A percentile compares a stretch with the other conserved stretches of the same genome.
Conservation (phyloP, 768 basidiomycete species). For the Leccinum imitatum region DNA sequence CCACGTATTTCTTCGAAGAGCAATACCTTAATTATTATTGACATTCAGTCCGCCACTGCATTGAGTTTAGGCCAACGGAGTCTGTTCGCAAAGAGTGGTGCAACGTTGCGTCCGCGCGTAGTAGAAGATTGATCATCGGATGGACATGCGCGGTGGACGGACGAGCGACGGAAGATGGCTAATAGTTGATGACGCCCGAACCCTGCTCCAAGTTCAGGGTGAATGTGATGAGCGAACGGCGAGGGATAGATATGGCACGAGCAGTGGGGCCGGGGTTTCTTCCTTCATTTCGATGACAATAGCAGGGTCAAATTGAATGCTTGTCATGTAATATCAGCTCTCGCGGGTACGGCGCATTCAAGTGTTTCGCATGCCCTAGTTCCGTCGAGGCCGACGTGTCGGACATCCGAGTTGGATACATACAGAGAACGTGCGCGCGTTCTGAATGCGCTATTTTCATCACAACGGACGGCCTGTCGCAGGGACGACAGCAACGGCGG, state of each 20-base stretch:
- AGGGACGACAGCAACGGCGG: background rate
- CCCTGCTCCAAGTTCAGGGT: conserved; percentile 17
- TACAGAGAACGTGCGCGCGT: background rate
- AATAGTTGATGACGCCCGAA: conserved; percentile 3
- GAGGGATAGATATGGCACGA: conserved; percentile 8
- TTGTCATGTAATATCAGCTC: conserved; percentile 1
- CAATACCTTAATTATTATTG: background rate
- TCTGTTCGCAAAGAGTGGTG: conserved; percentile 12
- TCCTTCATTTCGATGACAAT: conserved; percentile 14
- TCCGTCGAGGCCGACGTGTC: background rate
- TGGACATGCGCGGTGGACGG: conserved; percentile 13
- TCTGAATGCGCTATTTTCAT: background rate
- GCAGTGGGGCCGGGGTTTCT: conserved; percentile 12
- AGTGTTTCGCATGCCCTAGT: conserved; percentile 4
- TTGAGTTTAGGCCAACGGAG: conserved; percentile 8
- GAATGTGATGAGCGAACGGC: conserved; percentile 14
- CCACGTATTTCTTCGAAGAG: conserved; percentile 4
- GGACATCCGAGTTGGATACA: background rate
- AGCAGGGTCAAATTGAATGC: conserved; percentile 1
- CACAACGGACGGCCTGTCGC: background rate
- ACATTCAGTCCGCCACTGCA: background rate
- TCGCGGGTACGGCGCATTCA: conserved; percentile 1
- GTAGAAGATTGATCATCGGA: conserved; percentile 30
- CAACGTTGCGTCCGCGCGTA: conserved; percentile 26
- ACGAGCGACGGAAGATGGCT: conserved; percentile 11